phyloP scores from a whole-genome alignment of 2,329 filamentous ascomycete species.

The Arthrobotrys megalospora region DNA sequence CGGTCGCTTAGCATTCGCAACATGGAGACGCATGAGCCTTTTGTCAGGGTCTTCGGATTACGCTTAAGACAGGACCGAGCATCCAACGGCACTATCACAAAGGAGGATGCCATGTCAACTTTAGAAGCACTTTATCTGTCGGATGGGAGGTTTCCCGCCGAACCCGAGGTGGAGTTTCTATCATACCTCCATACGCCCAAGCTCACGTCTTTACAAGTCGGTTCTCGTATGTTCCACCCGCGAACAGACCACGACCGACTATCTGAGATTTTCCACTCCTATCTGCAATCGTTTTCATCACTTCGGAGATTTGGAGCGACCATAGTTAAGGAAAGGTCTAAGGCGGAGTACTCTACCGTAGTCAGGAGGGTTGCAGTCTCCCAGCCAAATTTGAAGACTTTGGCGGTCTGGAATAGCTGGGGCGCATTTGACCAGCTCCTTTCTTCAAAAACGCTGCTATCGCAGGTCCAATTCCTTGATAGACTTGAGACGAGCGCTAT shows the following conservation, averaged over 20 bases:
- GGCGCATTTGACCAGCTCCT: background rate
- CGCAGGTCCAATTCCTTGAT: background rate
- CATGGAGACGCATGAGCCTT: background rate
- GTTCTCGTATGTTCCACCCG: background rate
- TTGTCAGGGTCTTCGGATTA: constrained; percentile 40
- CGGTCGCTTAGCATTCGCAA: constrained; percentile 40
- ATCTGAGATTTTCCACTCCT: background rate
- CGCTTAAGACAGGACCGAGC: background rate
- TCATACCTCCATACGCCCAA: constrained; percentile 31
- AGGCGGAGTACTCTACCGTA: background rate
- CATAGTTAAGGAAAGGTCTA: background rate
- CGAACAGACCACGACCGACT: background rate
- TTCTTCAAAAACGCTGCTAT: background rate
- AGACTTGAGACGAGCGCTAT: constrained; percentile 24
- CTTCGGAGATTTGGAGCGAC: constrained; percentile 35
- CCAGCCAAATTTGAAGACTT: constrained; percentile 15
- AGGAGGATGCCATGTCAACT: constrained; percentile 21
- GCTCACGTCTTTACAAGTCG: constrained; percentile 42
- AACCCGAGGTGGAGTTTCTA: constrained; percentile 18
- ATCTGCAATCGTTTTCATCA: constrained; percentile 21
- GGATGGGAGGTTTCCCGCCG: background rate
- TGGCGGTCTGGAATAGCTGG: constrained; percentile 42
- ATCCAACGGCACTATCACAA: background rate
- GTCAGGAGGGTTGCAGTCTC: background rate
- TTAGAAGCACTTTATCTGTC: constrained; percentile 38